Evolutionary conservation across 768 basidiomycete genomes (phyloP), one percentile per base, ranked within the genome.

Genomic region (Plicaturopsis crispa): DNA sequence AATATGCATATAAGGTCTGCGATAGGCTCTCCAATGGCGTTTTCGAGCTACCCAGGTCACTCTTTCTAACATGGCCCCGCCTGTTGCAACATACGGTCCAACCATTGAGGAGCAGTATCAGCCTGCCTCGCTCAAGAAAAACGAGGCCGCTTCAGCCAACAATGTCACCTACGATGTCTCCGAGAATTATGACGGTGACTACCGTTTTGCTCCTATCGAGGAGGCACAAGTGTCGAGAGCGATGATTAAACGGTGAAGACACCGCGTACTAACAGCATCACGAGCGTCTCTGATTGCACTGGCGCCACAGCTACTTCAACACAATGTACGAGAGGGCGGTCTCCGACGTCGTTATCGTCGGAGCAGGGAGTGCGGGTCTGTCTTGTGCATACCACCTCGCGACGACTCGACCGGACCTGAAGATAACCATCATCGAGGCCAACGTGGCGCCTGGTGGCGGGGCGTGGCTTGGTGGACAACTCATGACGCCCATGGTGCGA

Each of bases 171-270:
- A 60, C 45, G 67, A 70, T 19, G 56, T 69, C 39, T 42, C 49
- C 19, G 76, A 78, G 48, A 60, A 77, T 52, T 83, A 81, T 47
- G 61, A 75, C 18, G 83, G 82, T 3, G 55, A 70, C 40, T 84
- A 81, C 59, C 67, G 66, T 22, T 84, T 83, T 42, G 81, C 81
- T 2, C 81, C 82, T 3, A 82, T 84, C 40, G 69, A 80, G 48
- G 84, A 86, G 60, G 78, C 82, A 6, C 74, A 84, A 45, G 83
- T 86, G 3, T 76, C 81, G 6, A 66, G 83, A 31, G 81, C 81
- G 33, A 85, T 84, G 82, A 83, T 81, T 48, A 80, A 75, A 58
- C 61, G 82, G 77, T 79, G n/a, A n/a, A n/a, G n/a, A n/a, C n/a
- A n/a, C n/a, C n/a, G n/a, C n/a, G n/a, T n/a, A 39, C 17, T 43